Conservation (phyloP, 768 basidiomycete species). For the Galerina sulciceps region DNA sequence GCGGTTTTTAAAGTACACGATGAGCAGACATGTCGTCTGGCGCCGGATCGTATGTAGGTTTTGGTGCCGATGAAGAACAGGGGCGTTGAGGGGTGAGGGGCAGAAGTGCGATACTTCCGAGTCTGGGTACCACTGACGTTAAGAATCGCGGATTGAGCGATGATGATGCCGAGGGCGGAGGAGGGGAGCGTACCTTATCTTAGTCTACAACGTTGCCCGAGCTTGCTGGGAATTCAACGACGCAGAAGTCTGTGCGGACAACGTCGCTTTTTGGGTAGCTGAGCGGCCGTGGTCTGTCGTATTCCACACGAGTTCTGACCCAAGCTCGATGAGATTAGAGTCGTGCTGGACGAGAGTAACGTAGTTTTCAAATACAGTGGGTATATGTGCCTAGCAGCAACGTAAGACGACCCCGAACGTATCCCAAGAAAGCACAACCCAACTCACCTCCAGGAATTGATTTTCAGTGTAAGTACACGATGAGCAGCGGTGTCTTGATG, state of each 20-base stretch:
- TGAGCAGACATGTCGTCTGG: too few species aligned
- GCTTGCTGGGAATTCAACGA: too few species aligned
- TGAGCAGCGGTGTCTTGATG: constrained; percentile 94
- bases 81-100: too few species aligned
- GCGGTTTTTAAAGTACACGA: too few species aligned
- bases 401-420: background rate
- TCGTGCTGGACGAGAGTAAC: constrained; percentile 87
- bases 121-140: too few species aligned
- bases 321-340: constrained; percentile 88
- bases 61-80: too few species aligned
- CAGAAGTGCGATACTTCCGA: too few species aligned
- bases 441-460: constrained; percentile 94
- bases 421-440: constrained; percentile 11
- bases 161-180: too few species aligned
- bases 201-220: too few species aligned
- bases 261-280: constrained; percentile 90
- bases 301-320: constrained; percentile 99
- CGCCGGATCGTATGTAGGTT: too few species aligned
- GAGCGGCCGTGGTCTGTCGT: constrained; percentile 84
- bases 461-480: constrained; percentile 97
- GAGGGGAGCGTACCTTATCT: too few species aligned
- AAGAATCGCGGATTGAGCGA: too few species aligned
- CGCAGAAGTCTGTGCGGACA: constrained; percentile 91
- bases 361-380: constrained; percentile 95
- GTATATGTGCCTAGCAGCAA: constrained; percentile 76